Base-by-base conservation (phyloP, 208 protist genomes). In the Naegleria lovaniensis region DNA sequence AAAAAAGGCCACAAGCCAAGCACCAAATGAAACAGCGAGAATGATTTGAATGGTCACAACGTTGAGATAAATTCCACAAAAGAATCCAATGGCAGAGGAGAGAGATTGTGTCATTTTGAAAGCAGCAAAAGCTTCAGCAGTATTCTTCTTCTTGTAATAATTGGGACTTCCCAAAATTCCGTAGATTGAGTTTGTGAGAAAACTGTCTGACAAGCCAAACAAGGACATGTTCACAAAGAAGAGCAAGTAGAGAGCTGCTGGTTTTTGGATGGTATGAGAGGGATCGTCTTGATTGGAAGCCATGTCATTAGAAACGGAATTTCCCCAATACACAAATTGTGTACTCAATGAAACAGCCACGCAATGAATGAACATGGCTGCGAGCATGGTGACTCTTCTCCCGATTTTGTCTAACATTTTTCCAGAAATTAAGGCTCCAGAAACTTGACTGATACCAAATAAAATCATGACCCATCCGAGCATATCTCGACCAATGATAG, bases 341-440 rank as follows among this genome's bases (percentile, higher is more conserved):
- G 51, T 40, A 41, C 33, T 89, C 0, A 55, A 67, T 2, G 5
- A 11, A 29, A 90, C 5, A n/a, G 89, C 58, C 5, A 90, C 79
- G 19, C 29, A 38, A 22, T 87, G 48, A 29, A 83, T 25, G 16
- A 76, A 5, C 19, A 87, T 25, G 22, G 89, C 39, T 7, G 41
- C 0, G 15, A 67, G 55, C 85, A 89, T 89, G 7, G 41, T 40
- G 13, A 41, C 16, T 67, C 48, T 40, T 19, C 5, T 89, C 11
- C 85, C 85, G 29, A 89, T 43, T 9, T 33, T 25, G 51, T 90
- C 89, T 11, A 33, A n/a, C 51, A 90, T n/a, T 43, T 83, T 90
- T 11, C 89, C 89, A 67, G 40, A 90, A 33, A 41, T 41, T 38
- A 90, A 59, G 40, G 55, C 19, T 39, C 89, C 89, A 85, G 51